These are phyloP conservation scores for Trametes pubescens DNA, from an alignment of 1,284 basidiomycete species.

Conservation along the genomic window DNA sequence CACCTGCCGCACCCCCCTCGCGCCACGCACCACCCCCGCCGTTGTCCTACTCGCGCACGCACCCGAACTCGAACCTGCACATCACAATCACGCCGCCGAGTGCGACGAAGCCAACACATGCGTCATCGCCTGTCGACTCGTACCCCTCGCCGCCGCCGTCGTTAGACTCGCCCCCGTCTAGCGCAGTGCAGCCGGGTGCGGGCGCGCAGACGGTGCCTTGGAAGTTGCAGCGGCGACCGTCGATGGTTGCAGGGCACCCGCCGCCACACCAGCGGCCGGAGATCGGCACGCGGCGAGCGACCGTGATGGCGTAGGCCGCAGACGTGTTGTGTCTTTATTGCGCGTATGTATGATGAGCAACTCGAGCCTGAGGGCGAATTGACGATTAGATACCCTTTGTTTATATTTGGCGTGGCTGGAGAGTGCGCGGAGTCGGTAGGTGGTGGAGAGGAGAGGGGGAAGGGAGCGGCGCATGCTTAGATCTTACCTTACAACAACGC, in stretches of 20 bases:
- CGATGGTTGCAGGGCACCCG: constrained; percentile 35
- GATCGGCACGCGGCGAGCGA: constrained; percentile 19
- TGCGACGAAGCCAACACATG: constrained; percentile 28
- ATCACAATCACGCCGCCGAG: constrained; percentile 44
- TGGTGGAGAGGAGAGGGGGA: neutral
- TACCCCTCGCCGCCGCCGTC: constrained; percentile 84
- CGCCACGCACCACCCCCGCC: constrained; percentile 44
- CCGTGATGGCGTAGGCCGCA: constrained; percentile 26
- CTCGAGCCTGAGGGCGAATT: neutral
- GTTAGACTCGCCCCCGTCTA: constrained; percentile 67
- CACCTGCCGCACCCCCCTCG: constrained; percentile 18
- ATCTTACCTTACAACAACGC: constrained; percentile 24
- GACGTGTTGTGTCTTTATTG: constrained; percentile 1
- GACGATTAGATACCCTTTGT: constrained; percentile 3
- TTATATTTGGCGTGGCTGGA: neutral
- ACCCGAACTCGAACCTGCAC: constrained; percentile 43
- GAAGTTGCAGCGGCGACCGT: constrained; percentile 32
- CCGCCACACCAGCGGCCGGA: constrained; percentile 28
- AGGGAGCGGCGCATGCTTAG: constrained; percentile 19
- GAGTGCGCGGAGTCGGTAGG: constrained; percentile 2
- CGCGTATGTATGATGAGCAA: constrained; percentile 1
- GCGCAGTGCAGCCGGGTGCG: constrained; percentile 21
- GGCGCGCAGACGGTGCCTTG: constrained; percentile 24
- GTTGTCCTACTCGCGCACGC: constrained; percentile 38
- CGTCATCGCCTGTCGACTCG: constrained; percentile 54